phyloP scores from a whole-genome alignment of 2,329 filamentous ascomycete species.

The Myriosclerotinia curreyana region DNA sequence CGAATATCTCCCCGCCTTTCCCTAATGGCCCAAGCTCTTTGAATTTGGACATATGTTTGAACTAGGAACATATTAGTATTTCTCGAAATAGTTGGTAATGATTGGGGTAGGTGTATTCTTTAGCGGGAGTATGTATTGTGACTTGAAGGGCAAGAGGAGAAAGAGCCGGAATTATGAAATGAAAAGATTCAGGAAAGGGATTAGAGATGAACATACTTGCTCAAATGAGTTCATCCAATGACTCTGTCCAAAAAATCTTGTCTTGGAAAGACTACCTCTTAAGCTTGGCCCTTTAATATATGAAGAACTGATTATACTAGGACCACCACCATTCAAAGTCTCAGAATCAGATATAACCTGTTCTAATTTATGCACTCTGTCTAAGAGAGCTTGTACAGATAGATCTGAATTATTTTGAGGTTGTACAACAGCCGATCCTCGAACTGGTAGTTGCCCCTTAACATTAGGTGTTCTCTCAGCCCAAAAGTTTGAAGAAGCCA shows the following conservation, averaged over 20 bases:
- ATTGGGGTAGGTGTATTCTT: background rate
- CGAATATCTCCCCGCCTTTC: slow-evolving; percentile 17
- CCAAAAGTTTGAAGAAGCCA: slow-evolving; percentile 6
- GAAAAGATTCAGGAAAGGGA: background rate
- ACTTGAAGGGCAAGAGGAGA: background rate
- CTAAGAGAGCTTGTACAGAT: slow-evolving; percentile 13
- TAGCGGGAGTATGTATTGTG: background rate
- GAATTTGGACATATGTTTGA: slow-evolving; percentile 17
- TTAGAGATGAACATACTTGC: slow-evolving; percentile 22
- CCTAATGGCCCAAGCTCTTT: slow-evolving; percentile 14
- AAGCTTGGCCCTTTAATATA: slow-evolving; percentile 14
- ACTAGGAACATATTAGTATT: slow-evolving; percentile 16
- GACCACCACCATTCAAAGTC: background rate
- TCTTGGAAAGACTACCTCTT: slow-evolving; percentile 26
- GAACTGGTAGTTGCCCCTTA: background rate
- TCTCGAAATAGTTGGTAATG: background rate
- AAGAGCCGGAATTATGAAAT: background rate
- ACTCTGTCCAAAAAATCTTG: slow-evolving; percentile 28
- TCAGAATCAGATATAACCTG: slow-evolving; percentile 9
- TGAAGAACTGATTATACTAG: background rate
- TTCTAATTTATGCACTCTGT: slow-evolving; percentile 17
- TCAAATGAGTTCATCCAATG: slow-evolving; percentile 29
- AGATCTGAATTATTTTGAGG: background rate
- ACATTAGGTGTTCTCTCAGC: background rate
- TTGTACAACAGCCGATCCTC: background rate